A percentile compares a stretch with the other conserved stretches of the same genome.
Evolutionary conservation across 2,329 filamentous ascomycete species (phyloP).

Genomic region (Trichoderma aggressivum): DNA sequence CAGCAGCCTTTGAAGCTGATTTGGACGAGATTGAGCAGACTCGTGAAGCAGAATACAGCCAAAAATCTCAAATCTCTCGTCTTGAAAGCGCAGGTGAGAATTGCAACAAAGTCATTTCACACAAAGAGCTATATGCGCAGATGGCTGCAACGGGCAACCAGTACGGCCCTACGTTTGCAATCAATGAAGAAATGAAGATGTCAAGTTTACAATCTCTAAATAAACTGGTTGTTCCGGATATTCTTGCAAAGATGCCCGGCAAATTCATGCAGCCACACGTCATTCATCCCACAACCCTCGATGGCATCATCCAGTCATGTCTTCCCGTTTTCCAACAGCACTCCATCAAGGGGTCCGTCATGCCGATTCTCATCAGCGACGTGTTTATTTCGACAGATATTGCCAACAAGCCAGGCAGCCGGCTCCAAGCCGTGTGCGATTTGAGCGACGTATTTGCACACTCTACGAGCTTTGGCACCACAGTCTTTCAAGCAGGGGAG

Average conservation of each 20-base stretch:
- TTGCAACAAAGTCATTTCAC: background rate
- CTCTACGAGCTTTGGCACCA: constrained; percentile 5
- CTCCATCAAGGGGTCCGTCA: background rate
- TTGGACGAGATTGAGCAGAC: background rate
- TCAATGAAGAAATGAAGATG: background rate
- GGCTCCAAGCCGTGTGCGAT: background rate
- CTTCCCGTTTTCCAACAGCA: constrained; percentile 36
- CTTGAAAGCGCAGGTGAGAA: background rate
- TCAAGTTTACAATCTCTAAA: constrained; percentile 24
- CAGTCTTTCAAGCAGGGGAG: background rate
- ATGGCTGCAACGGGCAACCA: background rate
- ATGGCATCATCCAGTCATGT: constrained; percentile 52
- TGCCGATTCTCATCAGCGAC: constrained; percentile 5
- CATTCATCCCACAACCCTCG: constrained; percentile 56
- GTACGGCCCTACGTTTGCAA: background rate
- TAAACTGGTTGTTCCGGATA: constrained; percentile 45
- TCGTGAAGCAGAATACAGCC: background rate
- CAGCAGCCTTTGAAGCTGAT: background rate
- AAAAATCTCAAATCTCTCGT: background rate
- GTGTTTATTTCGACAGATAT: background rate
- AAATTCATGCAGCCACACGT: constrained; percentile 51
- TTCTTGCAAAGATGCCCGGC: constrained; percentile 49
- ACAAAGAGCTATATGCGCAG: background rate
- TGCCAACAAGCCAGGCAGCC: background rate
- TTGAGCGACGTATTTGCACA: background rate